Base-by-base conservation (phyloP, 306 rosid genomes). In the Prosopis cineraria region DNA sequence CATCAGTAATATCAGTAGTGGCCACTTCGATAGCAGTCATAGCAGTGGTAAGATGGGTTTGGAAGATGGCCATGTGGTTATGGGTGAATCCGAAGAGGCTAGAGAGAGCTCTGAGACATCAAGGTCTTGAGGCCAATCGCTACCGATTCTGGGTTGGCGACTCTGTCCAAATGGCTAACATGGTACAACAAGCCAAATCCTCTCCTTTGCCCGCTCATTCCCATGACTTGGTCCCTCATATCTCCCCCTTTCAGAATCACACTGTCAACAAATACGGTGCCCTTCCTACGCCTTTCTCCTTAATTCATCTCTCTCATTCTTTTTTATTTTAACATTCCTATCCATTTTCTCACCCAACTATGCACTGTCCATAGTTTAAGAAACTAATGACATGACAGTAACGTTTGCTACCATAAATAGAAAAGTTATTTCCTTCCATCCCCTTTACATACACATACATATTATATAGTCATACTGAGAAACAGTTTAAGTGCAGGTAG, bases 11-110 rank as follows among this genome's bases (percentile, higher is more conserved):
- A 58, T 27, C 64, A 58, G 8, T 3, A 58, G 36, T 58, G 65
- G 65, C 10, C 0, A 58, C n/a, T 4, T 58, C 8, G 33, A 6
- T 27, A 3, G 10, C 25, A 10, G 11, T 58, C 1, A 24, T 40
- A 22, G 13, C 41, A 31, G 12, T 73, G 1, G 36, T 41, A 27
- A 27, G 36, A 47, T 81, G 76, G 76, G 53, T 63, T 58, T 87
- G 93, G 97, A 84, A 36, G 29, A 29, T 78, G 53, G 22, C 80
- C 31, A 73, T 78, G 3, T 81, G 86, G 92, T 30, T 86, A 10
- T 91, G 97, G 94, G 10, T 91, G 9, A 81, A 53, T 45, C 93
- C 91, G 0, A 91, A 87, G 72, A 81, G 59, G 58, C 47, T 89
- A 2, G 97, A 91, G 58, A 81, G 41, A 56, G 12, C 43, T 0